phyloP scores from a whole-genome alignment of 768 basidiomycete genomes.

The Tephrocybe sp. region DNA sequence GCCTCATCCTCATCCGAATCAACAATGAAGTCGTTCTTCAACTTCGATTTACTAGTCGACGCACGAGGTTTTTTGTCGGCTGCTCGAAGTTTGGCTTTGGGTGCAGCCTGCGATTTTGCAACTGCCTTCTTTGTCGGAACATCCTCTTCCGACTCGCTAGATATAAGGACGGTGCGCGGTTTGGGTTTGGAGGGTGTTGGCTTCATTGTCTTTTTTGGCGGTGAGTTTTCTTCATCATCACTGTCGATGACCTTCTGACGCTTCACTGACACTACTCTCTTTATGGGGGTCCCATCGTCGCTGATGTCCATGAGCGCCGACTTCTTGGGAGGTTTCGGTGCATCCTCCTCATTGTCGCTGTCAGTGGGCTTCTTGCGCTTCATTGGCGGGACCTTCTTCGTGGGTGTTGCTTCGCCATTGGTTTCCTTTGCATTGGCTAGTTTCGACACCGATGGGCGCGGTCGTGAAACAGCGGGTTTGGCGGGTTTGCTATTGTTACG shows the following conservation, averaged over 20 bases:
- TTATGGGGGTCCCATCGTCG: constrained; percentile 22
- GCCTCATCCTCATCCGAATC: constrained; percentile 14
- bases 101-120: neutral
- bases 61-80: constrained; percentile 16
- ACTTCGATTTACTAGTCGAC: constrained; percentile 21
- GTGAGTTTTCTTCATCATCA: constrained; percentile 22
- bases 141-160: constrained; percentile 16
- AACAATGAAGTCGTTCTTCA: constrained; percentile 26
- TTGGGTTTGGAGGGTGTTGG: constrained; percentile 4
- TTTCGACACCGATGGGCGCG: too few species aligned
- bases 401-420: too few species aligned
- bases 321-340: constrained; percentile 4
- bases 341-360: neutral
- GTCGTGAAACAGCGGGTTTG: too few species aligned
- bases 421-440: too few species aligned
- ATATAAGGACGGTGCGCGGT: constrained; percentile 8
- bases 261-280: constrained; percentile 20
- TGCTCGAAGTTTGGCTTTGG: constrained; percentile 22
- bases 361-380: too few species aligned
- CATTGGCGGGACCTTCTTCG: too few species aligned
- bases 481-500: too few species aligned
- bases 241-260: constrained; percentile 40
- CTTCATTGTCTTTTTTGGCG: too few species aligned
- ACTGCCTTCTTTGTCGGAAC: too few species aligned
- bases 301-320: constrained; percentile 4